These are phyloP conservation scores for Lobosporangium transversale DNA, from an alignment of 192 early-diverging fungal genomes.

Conservation along the genomic window DNA sequence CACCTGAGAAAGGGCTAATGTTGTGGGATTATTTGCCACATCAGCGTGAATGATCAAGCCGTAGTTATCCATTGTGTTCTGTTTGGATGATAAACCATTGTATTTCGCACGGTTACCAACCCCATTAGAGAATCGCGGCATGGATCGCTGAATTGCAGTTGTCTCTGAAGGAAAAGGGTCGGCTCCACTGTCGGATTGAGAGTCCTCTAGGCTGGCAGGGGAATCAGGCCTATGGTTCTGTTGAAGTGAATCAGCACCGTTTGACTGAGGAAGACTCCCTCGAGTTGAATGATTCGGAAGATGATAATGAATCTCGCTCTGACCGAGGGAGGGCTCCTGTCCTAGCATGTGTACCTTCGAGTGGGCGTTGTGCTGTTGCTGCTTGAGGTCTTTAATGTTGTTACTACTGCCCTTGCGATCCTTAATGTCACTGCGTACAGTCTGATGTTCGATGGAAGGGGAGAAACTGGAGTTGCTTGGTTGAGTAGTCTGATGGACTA, in stretches of 20 bases:
- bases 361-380: background rate
- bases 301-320: too few species aligned
- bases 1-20: slow-evolving; percentile 28
- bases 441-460: background rate
- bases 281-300: background rate
- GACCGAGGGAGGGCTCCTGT: too few species aligned
- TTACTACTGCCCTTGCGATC: background rate
- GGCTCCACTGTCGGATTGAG: slow-evolving; percentile 24
- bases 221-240: slow-evolving; percentile 32
- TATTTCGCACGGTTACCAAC: background rate
- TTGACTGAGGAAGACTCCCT: background rate
- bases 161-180: slow-evolving; percentile 16
- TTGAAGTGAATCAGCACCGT: slow-evolving; percentile 1
- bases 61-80: background rate
- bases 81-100: background rate
- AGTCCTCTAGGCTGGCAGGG: slow-evolving; percentile 42
- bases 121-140: slow-evolving; percentile 2
- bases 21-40: background rate
- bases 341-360: background rate
- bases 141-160: background rate
- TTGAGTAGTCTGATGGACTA: slow-evolving; percentile 6
- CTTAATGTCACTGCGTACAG: background rate
- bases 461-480: background rate
- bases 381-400: background rate
- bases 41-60: background rate